These are phyloP conservation scores for Calonectria leucothoes DNA, from an alignment of 2,329 filamentous ascomycete genomes.

Conservation along the genomic window DNA sequence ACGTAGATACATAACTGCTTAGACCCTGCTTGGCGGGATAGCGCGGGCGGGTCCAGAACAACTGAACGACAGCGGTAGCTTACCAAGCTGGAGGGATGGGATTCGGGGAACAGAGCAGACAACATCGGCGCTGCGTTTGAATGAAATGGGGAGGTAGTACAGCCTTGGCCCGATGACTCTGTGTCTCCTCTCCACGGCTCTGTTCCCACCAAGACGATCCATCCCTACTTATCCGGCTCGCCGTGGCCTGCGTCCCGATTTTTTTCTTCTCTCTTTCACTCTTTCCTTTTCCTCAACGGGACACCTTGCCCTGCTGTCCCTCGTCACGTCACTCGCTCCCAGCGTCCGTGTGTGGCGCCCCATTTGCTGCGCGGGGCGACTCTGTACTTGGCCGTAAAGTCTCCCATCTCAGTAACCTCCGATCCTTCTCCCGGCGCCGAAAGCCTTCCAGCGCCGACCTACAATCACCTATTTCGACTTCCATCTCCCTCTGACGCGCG, in stretches of 20 bases:
- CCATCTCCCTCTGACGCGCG: background rate
- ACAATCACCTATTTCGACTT: background rate
- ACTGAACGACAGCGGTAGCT: background rate
- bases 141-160: background rate
- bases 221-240: background rate
- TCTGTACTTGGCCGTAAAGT: background rate
- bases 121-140: background rate
- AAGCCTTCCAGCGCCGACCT: slow-evolving; percentile 31
- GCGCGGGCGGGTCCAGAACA: background rate
- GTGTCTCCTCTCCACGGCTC: background rate
- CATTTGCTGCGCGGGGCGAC: slow-evolving; percentile 1
- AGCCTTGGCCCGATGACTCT: background rate
- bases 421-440: slow-evolving; percentile 38
- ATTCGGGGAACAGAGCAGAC: background rate
- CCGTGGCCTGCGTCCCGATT: background rate
- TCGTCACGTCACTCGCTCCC: slow-evolving; percentile 4
- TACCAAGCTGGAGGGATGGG: slow-evolving; percentile 1
- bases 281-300: background rate
- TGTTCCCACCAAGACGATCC: background rate
- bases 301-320: background rate
- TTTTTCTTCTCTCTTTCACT: background rate
- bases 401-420: slow-evolving; percentile 16
- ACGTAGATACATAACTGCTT: background rate
- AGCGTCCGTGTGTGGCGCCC: slow-evolving; percentile 9
- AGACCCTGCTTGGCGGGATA: background rate